A percentile compares a stretch with the other conserved stretches of the same genome.
Conservation (phyloP, 345 rosid species). For the Eucalyptus cloeziana region DNA sequence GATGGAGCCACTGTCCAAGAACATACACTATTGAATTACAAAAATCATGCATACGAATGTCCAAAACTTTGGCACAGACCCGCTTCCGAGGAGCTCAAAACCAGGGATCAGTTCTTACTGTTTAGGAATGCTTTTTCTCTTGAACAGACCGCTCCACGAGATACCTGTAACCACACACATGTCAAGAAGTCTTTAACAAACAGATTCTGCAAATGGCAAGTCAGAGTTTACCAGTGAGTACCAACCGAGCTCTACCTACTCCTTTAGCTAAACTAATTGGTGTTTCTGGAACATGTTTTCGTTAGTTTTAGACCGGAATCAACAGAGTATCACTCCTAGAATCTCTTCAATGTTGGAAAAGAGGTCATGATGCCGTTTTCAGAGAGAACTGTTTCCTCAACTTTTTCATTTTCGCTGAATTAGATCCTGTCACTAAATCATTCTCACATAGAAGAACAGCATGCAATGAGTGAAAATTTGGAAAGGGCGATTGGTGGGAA, state of each 20-base stretch:
- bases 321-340: not conserved
- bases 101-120: not conserved
- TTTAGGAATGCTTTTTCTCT: conserved; percentile 1
- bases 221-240: not conserved
- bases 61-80: not conserved
- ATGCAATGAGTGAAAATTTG: not conserved
- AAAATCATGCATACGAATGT: not conserved
- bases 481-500: not conserved
- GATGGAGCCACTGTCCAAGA: not conserved
- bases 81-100: not conserved
- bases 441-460: not conserved
- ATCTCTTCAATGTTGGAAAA: not conserved
- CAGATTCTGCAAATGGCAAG: not conserved
- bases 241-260: not conserved
- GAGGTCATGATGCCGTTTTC: not conserved
- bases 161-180: conserved; percentile 12
- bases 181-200: not conserved
- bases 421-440: not conserved
- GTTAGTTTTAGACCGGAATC: not conserved
- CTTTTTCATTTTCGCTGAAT: not conserved
- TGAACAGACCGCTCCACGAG: conserved; percentile 18
- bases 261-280: not conserved
- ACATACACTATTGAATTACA: not conserved
- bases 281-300: not conserved
- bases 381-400: not conserved